phyloP scores from a whole-genome alignment of 2,329 filamentous ascomycete genomes.

The Diaporthe destruens region DNA sequence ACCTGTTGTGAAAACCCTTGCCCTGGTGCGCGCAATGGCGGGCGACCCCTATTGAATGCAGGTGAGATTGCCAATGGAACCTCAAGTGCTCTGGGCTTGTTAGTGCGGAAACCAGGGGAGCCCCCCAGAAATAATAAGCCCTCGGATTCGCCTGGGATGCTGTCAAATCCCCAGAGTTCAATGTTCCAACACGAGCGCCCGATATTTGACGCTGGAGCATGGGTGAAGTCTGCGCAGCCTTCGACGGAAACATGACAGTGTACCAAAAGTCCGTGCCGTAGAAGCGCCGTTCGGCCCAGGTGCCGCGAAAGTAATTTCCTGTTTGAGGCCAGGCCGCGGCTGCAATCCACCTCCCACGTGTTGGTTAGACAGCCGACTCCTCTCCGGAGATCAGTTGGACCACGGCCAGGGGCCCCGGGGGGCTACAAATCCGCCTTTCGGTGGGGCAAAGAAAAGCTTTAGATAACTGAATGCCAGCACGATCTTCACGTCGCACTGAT shows the following conservation, averaged over 20 bases:
- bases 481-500: neutral
- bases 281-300: conserved; percentile 16
- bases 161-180: neutral
- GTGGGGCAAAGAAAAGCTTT: conserved; percentile 17
- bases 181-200: neutral
- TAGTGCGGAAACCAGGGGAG: neutral
- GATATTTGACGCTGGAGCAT: neutral
- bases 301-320: conserved; percentile 14
- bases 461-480: conserved; percentile 19
- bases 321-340: conserved; percentile 16
- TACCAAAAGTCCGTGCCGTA: neutral
- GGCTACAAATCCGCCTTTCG: conserved; percentile 17
- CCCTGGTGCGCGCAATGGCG: neutral
- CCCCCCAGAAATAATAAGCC: conserved; percentile 13
- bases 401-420: neutral
- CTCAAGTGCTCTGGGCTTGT: conserved; percentile 1
- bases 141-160: neutral
- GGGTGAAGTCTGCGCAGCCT: neutral
- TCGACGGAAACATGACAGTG: conserved; percentile 1
- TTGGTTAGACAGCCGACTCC: conserved; percentile 20
- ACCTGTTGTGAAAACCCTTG: conserved; percentile 8
- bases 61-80: conserved; percentile 33
- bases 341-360: conserved; percentile 27
- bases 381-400: conserved; percentile 28
- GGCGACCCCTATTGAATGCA: conserved; percentile 28